Conservation (phyloP, 1,139 yeast species). For the Hemisphaericaspora lyxosophila region DNA sequence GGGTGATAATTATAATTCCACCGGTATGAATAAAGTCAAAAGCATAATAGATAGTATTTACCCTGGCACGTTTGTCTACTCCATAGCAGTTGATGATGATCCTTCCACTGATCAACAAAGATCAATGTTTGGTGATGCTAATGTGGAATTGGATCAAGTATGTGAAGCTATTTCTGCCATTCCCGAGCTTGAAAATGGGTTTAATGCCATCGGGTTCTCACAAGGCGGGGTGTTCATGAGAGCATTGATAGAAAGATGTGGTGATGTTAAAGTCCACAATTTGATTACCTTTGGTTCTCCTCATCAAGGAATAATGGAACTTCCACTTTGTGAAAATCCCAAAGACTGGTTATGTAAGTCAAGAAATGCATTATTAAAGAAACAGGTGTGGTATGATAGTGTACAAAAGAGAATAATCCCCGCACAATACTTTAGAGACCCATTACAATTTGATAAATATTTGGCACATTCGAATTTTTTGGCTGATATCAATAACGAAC, state of each 20-base stretch:
- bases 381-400: slow-evolving; percentile 59
- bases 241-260: slow-evolving; percentile 60
- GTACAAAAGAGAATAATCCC: slow-evolving; percentile 63
- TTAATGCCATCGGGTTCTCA: slow-evolving; percentile 77
- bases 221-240: slow-evolving; percentile 80
- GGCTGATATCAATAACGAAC: slow-evolving; percentile 69
- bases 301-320: slow-evolving; percentile 72
- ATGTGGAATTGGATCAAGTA: slow-evolving; percentile 34
- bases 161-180: slow-evolving; percentile 42
- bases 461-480: slow-evolving; percentile 52
- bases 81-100: slow-evolving; percentile 51
- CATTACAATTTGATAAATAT: slow-evolving; percentile 46
- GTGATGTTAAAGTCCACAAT: slow-evolving; percentile 47
- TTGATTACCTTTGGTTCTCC: slow-evolving; percentile 81
- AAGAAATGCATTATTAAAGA: slow-evolving; percentile 54
- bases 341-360: slow-evolving; percentile 62
- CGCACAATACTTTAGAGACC: slow-evolving; percentile 75
- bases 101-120: slow-evolving; percentile 52
- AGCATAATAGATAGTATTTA: slow-evolving; percentile 41
- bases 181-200: slow-evolving; percentile 51
- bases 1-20: slow-evolving; percentile 71
- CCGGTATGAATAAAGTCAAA: slow-evolving; percentile 52
- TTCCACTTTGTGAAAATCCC: slow-evolving; percentile 57
- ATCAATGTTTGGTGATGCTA: slow-evolving; percentile 62
- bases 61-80: slow-evolving; percentile 55